phyloP scores from a whole-genome alignment of 1,284 basidiomycete genomes.

The Austroboletus novae-zelandiae region DNA sequence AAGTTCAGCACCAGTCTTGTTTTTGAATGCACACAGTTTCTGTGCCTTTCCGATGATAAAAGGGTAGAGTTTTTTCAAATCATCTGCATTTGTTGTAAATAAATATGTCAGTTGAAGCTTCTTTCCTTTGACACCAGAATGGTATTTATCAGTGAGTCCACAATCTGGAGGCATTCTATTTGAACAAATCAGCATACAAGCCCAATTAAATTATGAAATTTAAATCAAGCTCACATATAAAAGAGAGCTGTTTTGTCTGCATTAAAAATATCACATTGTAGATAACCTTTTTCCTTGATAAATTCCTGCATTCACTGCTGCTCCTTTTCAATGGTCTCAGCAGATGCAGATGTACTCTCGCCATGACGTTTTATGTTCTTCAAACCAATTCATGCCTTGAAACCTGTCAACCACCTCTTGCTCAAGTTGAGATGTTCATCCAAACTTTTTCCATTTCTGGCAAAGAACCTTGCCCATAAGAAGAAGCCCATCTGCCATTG shows the following conservation, averaged over 20 bases:
- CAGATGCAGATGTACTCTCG: background rate
- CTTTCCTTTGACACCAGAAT: background rate
- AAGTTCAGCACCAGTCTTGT: conserved; percentile 8
- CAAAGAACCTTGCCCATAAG: background rate
- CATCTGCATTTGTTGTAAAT: conserved; percentile 21
- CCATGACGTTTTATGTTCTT: background rate
- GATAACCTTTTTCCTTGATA: background rate
- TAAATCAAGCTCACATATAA: no score
- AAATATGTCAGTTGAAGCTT: conserved; percentile 15
- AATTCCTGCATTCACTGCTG: background rate
- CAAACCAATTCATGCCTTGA: background rate
- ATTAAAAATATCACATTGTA: background rate
- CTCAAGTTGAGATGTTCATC: background rate
- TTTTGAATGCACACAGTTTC: conserved; percentile 18
- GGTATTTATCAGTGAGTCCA: background rate
- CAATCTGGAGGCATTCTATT: background rate
- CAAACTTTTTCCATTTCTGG: background rate
- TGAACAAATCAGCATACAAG: background rate
- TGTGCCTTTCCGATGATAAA: conserved; percentile 27
- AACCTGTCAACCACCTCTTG: background rate
- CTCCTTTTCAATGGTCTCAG: background rate
- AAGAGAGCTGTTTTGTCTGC: background rate
- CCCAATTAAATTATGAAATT: no score
- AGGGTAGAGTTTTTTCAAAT: conserved; percentile 15
- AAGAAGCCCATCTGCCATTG: background rate